Percentiles rank a stretch among this genome's conserved stretches.
Conservation (phyloP, 495 filamentous ascomycete species). For the Lasiosphaeria ovina region DNA sequence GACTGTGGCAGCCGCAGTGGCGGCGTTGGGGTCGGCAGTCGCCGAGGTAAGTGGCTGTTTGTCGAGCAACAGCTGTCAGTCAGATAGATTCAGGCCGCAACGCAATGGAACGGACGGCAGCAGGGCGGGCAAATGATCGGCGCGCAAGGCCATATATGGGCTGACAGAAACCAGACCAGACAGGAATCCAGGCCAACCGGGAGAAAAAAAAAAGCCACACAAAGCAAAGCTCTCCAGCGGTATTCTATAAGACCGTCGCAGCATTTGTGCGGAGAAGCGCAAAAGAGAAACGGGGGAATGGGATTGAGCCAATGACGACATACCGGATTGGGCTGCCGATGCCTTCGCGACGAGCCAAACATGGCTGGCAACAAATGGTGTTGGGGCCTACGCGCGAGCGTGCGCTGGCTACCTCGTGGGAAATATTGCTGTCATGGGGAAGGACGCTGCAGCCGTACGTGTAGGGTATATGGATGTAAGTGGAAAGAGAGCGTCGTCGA, state of each 20-base stretch:
- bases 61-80: constrained; percentile 13
- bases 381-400: constrained; percentile 9
- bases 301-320: constrained; percentile 35
- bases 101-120: not conserved
- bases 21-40: constrained; percentile 65
- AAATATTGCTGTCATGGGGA: not conserved
- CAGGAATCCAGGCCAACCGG: not conserved
- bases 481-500: too few species aligned
- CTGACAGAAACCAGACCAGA: too few species aligned
- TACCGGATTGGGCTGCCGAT: constrained; percentile 46
- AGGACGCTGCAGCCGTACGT: not conserved
- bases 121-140: too few species aligned
- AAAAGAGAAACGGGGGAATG: constrained; percentile 11
- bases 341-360: constrained; percentile 45
- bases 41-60: constrained; percentile 57
- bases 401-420: not conserved
- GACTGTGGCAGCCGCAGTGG: constrained; percentile 75
- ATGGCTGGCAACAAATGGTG: constrained; percentile 26
- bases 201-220: not conserved
- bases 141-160: too few species aligned
- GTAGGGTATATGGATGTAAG: too few species aligned
- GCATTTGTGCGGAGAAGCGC: constrained; percentile 2
- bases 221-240: not conserved
- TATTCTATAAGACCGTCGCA: not conserved
- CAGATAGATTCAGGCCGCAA: constrained; percentile 11